Evolutionary conservation across 495 filamentous ascomycete genomes (phyloP), one percentile per base, ranked within the genome.

Genomic region (Xylaria intraflava): DNA sequence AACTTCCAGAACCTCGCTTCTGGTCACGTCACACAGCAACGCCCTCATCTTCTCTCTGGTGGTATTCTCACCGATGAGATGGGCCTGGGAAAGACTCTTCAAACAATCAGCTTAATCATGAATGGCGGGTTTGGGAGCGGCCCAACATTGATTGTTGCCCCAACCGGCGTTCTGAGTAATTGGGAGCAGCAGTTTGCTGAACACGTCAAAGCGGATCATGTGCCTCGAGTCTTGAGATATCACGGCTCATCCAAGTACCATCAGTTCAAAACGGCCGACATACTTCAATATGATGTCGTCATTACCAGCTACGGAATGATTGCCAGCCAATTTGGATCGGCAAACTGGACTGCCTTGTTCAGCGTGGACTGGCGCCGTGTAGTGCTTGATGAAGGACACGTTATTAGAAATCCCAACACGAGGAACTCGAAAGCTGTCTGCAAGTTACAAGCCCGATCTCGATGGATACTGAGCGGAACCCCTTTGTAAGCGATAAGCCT

Each of bases 51-150:
- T 17, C 80, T 86, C 1, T 87, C 83, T 58, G 92, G 91, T 40
- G 91, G 90, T 30, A 88, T 96, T 29, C 73, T 95, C 11, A 89
- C 89, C 22, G 91, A 96, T 66, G 91, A 96, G 57, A 96, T 96
- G 91, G 91, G 91, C 3, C 72, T 96, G 6, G 91, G 91, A 12
- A 96, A 97, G 69, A 96, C 91, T 1, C 76, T 96, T 6, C 88
- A 95, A 65, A 80, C 89, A 35, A 93, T 96, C 51, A 85, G 87
- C 46, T 64, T 95, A 26, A 86, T 96, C 38, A 67, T 90, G 56
- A 78, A 84, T 6, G 74, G 69, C 14, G 78, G 75, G 3, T 66
- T 75, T 26, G 61, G 70, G 4, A 64, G 74, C 17, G 81, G 79
- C 12, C 74, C 78, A 19, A 93, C 90, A 4, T 72, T 96, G 26